A percentile compares a stretch with the other conserved stretches of the same genome.
phyloP scores from a whole-genome alignment of 495 filamentous ascomycete species.

The Aspergillus cavernicola region DNA sequence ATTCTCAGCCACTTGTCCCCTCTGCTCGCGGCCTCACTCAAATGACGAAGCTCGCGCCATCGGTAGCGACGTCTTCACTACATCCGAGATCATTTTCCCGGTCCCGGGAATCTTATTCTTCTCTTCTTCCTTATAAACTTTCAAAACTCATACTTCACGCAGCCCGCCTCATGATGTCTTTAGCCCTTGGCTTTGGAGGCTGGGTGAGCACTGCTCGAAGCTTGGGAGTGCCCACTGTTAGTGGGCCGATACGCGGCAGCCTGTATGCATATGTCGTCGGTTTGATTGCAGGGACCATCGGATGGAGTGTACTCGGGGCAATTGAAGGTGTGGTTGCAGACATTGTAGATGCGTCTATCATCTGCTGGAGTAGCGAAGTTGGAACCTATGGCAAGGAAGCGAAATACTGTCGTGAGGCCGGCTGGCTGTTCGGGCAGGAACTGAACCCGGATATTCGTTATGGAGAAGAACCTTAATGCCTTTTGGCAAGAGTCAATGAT shows the following conservation, averaged over 20 bases:
- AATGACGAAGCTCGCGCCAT: constrained; percentile 67
- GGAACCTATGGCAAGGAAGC: constrained; percentile 65
- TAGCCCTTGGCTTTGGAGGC: constrained; percentile 87
- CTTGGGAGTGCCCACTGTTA: constrained; percentile 51
- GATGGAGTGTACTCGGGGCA: constrained; percentile 91
- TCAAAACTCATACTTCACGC: constrained; percentile 90
- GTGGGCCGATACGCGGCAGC: constrained; percentile 66
- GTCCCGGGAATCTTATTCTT: constrained; percentile 32
- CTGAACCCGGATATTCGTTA: constrained; percentile 2
- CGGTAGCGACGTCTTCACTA: constrained; percentile 55
- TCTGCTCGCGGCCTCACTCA: constrained; percentile 74
- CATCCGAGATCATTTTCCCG: constrained; percentile 40
- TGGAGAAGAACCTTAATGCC: constrained; percentile 3
- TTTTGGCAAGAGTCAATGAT: background rate
- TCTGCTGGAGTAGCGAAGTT: constrained; percentile 91
- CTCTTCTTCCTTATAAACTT: constrained; percentile 72
- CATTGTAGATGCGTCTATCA: constrained; percentile 84
- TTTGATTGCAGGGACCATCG: constrained; percentile 84
- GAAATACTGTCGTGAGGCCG: constrained; percentile 81
- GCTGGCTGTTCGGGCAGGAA: constrained; percentile 68
- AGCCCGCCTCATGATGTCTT: constrained; percentile 81
- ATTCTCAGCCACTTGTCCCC: constrained; percentile 72
- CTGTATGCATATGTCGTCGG: constrained; percentile 94
- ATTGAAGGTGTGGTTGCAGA: constrained; percentile 91
- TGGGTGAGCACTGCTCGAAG: constrained; percentile 91